phyloP scores from a whole-genome alignment of 768 basidiomycete species.

The Hortiboletus campestris region DNA sequence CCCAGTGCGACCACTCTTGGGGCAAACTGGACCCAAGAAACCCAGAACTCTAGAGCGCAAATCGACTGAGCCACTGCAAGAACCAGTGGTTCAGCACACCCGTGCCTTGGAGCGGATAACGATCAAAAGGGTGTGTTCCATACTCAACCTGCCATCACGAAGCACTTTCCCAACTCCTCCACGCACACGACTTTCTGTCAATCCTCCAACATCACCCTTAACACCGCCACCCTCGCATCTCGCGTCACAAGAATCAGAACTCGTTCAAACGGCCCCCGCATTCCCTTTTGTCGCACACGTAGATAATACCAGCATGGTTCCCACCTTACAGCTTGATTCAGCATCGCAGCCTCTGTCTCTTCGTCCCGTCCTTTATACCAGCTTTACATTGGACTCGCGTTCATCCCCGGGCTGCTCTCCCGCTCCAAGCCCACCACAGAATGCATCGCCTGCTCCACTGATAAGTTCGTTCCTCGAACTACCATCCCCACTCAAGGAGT shows the following conservation, averaged over 20 bases:
- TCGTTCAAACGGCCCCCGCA: constrained; percentile 47
- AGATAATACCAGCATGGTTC: constrained; percentile 31
- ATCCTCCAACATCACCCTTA: constrained; percentile 30
- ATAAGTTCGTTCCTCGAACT: constrained; percentile 7
- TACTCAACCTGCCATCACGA: constrained; percentile 9
- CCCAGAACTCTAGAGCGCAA: constrained; percentile 30
- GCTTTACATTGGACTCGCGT: constrained; percentile 33
- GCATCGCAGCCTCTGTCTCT: constrained; percentile 27
- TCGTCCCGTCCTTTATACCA: constrained; percentile 38
- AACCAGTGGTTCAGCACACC: constrained; percentile 12
- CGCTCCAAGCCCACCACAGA: constrained; percentile 3
- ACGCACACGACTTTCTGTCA: constrained; percentile 12
- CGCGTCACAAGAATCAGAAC: constrained; percentile 46
- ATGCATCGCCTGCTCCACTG: constrained; percentile 5
- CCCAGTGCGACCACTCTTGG: constrained; percentile 6
- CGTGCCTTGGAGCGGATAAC: constrained; percentile 21
- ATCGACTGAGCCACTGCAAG: constrained; percentile 36
- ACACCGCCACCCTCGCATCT: constrained; percentile 24
- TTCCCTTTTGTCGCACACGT: constrained; percentile 30
- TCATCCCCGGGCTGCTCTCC: constrained; percentile 4
- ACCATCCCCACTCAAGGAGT: constrained; percentile 8
- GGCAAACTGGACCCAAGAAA: constrained; percentile 19
- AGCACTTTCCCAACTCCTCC: constrained; percentile 4
- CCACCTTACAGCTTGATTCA: constrained; percentile 39
- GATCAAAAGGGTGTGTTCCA: constrained; percentile 15